Evolutionary conservation across 2,329 filamentous ascomycete species (phyloP), one percentile per base, ranked within the genome.

Genomic region (Colletotrichum abscissum): DNA sequence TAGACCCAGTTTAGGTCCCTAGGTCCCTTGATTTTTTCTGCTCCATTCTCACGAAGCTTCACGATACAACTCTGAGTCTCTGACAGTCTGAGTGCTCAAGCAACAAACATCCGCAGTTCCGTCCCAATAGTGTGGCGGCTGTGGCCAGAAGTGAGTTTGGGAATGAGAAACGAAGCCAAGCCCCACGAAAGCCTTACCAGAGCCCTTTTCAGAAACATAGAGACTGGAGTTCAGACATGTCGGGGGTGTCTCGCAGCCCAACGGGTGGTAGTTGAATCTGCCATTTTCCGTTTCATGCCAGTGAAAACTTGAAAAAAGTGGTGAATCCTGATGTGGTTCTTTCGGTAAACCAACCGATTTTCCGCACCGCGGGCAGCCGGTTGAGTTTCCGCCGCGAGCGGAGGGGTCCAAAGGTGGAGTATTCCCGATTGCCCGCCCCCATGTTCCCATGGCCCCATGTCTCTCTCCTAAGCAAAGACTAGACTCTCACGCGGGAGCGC

Each of bases 301-400:
- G 16, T 49, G 42, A 11, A 55, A 42, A 42, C 14, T 42, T 42
- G 38, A 7, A 42, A 38, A 38, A 19, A 42, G 38, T 42, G 38
- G 12, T 42, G 16, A 16, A 42, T 6, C 16, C 5, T 42, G 38
- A 16, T 42, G 22, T 55, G 22, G 12, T 55, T 28, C 52, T 24
- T 65, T 64, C 62, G 63, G 63, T 57, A 57, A 65, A 65, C 63
- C 63, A 46, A 65, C 63, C 63, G 63, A 64, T 64, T 64, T 64
- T 64, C 62, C 62, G 62, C 62, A 64, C 46, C 49, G 46, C 62
- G 30, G 42, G 46, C 62, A 64, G 38, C 62, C 62, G 60, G 30
- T 55, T 46, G 54, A n/a, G 62, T 64, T 64, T 64, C 62, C 62
- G 62, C 49, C 62, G 46, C 46, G 33, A 12, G 42, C 42, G 42